phyloP scores from a whole-genome alignment of 805 yeast species.

The Diddensiella caesifluorescens region DNA sequence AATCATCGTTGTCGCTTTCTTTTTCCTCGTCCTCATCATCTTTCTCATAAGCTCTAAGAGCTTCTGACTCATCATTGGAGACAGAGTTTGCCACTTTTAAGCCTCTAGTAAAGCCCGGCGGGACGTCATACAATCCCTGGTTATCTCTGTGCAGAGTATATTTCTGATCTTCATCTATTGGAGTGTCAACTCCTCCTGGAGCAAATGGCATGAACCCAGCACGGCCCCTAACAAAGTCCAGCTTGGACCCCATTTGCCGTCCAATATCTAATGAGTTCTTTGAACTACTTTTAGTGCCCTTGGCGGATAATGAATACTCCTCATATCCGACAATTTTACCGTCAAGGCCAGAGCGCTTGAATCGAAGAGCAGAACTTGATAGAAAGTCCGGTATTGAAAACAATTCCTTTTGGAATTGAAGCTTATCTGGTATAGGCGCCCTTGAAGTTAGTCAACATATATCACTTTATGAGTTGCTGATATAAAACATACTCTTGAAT shows the following conservation, averaged over 20 bases:
- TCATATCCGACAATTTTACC: conserved; percentile 61
- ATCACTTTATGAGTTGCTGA: conserved; percentile 19
- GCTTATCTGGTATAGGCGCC: conserved; percentile 28
- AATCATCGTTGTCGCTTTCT: conserved; percentile 19
- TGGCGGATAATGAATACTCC: conserved; percentile 48
- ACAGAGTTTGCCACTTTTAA: conserved; percentile 42
- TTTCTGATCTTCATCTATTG: conserved; percentile 23
- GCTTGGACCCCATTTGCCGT: conserved; percentile 58
- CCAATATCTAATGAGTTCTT: conserved; percentile 68
- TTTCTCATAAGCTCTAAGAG: conserved; percentile 11
- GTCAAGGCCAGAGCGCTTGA: conserved; percentile 67
- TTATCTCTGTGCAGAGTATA: conserved; percentile 55
- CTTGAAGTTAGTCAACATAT: conserved; percentile 11
- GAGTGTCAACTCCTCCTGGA: conserved; percentile 71
- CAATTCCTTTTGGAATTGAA: conserved; percentile 42
- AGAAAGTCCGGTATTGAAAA: conserved; percentile 55
- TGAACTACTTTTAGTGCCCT: conserved; percentile 46
- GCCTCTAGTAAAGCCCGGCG: conserved; percentile 80
- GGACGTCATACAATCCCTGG: conserved; percentile 73
- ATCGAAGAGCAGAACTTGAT: conserved; percentile 59
- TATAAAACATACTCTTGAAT: conserved; percentile 45
- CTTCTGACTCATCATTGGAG: conserved; percentile 33
- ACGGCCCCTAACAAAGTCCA: conserved; percentile 61
- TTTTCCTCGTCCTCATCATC: conserved; percentile 20
- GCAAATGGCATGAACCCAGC: conserved; percentile 78